These are phyloP conservation scores for Yarrowia sp. DNA, from an alignment of 805 yeast species.

Conservation along the genomic window DNA sequence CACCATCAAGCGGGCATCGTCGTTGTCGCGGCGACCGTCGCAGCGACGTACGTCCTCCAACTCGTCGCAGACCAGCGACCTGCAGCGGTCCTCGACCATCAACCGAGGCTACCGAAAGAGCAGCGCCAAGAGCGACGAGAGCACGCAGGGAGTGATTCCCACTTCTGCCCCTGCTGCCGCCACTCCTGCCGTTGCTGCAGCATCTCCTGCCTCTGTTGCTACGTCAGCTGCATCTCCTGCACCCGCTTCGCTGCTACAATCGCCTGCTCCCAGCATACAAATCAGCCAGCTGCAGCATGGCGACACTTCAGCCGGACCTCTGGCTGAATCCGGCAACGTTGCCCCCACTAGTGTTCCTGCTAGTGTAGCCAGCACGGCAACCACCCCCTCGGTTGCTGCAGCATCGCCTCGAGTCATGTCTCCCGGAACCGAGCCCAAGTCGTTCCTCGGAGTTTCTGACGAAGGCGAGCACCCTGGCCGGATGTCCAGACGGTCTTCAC, in stretches of 20 bases:
- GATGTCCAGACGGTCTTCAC: conserved; percentile 13
- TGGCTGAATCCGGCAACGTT: background rate
- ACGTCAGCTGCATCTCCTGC: background rate
- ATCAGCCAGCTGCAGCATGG: background rate
- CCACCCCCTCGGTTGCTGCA: background rate
- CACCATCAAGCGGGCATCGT: conserved; percentile 25
- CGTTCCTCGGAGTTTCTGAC: conserved; percentile 3
- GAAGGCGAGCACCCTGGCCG: background rate
- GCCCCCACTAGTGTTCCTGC: background rate
- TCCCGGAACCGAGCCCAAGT: conserved; percentile 7
- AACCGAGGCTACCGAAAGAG: conserved; percentile 13
- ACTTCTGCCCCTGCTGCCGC: background rate
- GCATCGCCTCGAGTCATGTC: conserved; percentile 8
- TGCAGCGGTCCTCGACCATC: conserved; percentile 8
- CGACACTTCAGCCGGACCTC: background rate
- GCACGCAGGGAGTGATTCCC: background rate
- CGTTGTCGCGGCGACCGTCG: conserved; percentile 24
- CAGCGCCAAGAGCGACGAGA: conserved; percentile 20
- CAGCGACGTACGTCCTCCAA: conserved; percentile 18
- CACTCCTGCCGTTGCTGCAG: background rate
- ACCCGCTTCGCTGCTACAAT: background rate
- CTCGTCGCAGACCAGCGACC: conserved; percentile 18
- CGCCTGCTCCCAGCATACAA: conserved; percentile 16
- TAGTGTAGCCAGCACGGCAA: background rate
- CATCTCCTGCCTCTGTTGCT: background rate